Evolutionary conservation across 371 early-diverging fungal genomes (phyloP).

Genomic region (Dichotomocladium elegans): DNA sequence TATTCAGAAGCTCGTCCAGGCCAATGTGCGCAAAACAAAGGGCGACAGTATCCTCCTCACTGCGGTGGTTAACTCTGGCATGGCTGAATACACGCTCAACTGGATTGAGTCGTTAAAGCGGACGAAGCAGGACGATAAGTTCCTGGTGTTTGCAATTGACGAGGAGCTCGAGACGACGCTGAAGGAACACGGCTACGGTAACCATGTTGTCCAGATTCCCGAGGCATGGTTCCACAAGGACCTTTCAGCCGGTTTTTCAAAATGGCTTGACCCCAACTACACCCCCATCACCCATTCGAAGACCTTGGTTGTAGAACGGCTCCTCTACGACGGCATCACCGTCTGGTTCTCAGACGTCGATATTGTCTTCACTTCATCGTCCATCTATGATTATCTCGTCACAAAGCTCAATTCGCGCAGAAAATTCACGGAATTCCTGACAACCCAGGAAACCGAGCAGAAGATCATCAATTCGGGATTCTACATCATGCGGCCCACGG

Average conservation of each 20-base stretch:
- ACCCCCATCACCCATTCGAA: constrained; percentile 39
- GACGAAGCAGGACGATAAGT: constrained; percentile 15
- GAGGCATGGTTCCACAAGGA: constrained; percentile 32
- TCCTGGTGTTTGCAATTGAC: constrained; percentile 35
- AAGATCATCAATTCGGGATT: constrained; percentile 43
- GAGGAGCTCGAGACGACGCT: constrained; percentile 21
- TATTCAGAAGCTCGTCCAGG: constrained; percentile 6
- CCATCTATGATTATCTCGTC: constrained; percentile 36
- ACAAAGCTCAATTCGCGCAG: constrained; percentile 27
- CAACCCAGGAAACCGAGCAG: constrained; percentile 42
- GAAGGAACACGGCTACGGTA: constrained; percentile 16
- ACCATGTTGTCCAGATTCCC: constrained; percentile 31
- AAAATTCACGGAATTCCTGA: constrained; percentile 32
- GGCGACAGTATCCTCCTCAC: constrained; percentile 19
- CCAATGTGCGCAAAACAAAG: constrained; percentile 5
- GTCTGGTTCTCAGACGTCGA: constrained; percentile 53
- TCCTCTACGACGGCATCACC: constrained; percentile 32
- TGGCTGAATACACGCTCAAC: constrained; percentile 34
- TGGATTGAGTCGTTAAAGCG: constrained; percentile 35
- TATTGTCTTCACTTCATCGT: constrained; percentile 39
- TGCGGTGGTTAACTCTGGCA: constrained; percentile 32
- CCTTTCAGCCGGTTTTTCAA: constrained; percentile 19
- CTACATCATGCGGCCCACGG: constrained; percentile 45
- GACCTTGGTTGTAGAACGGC: constrained; percentile 32
- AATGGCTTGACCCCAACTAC: constrained; percentile 24